A percentile compares a stretch with the other conserved stretches of the same genome.
phyloP scores from a whole-genome alignment of 1,284 basidiomycete species.

The Fomitopsis schrenkii region DNA sequence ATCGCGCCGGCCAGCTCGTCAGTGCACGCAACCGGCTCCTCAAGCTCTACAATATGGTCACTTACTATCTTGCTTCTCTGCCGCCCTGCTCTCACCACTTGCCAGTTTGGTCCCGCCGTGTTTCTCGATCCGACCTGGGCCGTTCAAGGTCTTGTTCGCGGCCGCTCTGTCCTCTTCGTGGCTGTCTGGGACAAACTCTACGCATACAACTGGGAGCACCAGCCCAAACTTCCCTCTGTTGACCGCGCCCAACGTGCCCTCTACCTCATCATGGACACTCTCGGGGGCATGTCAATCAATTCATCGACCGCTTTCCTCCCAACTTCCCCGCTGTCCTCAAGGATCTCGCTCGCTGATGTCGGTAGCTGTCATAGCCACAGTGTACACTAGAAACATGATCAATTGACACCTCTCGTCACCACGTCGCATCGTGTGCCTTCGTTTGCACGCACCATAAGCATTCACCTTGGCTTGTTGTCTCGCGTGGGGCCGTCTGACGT shows the following conservation, averaged over 20 bases:
- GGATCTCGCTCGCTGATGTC: no score
- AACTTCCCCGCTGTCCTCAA: no score
- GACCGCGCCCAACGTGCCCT: neutral
- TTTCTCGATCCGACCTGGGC: neutral
- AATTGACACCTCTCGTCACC: no score
- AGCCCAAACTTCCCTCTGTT: no score
- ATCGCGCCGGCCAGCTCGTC: neutral
- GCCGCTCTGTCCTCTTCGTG: neutral
- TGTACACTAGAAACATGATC: no score
- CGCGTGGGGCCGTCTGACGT: no score
- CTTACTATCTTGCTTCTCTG: neutral
- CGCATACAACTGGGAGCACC: neutral
- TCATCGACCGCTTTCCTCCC: no score
- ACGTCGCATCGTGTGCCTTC: no score
- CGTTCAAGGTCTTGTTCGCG: neutral
- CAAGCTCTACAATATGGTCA: neutral
- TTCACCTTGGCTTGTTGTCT: no score
- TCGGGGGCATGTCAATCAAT: neutral
- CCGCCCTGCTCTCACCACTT: neutral
- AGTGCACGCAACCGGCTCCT: neutral
- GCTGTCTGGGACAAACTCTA: neutral
- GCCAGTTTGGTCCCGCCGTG: neutral
- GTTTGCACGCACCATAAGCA: no score
- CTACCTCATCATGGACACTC: neutral
- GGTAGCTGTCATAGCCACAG: no score